phyloP scores from a whole-genome alignment of 2,329 filamentous ascomycete species.

The Diplodia scrobiculata region DNA sequence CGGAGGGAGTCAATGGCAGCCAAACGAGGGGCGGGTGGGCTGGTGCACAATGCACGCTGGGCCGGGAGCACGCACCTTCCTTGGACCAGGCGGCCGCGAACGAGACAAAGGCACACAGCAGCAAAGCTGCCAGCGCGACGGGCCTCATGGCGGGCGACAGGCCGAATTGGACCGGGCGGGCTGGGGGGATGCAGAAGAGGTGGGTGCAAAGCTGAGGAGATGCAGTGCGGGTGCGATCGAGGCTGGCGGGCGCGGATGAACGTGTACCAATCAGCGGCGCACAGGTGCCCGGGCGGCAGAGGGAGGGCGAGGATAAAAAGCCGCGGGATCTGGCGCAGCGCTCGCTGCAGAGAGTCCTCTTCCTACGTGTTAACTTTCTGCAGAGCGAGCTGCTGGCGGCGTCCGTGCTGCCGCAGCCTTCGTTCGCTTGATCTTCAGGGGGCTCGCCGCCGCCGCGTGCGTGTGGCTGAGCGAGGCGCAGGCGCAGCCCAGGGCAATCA shows the following conservation, averaged over 20 bases:
- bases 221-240: constrained; percentile 10
- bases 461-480: neutral
- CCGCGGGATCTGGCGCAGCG: neutral
- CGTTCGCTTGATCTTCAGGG: constrained; percentile 21
- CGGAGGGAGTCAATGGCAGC: neutral
- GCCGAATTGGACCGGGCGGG: neutral
- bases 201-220: constrained; percentile 33
- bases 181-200: constrained; percentile 30
- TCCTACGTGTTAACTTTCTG: neutral
- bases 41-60: constrained; percentile 1
- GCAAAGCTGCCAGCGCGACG: constrained; percentile 62
- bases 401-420: constrained; percentile 13
- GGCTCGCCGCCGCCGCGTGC: neutral
- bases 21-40: neutral
- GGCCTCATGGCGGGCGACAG: constrained; percentile 65
- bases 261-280: constrained; percentile 24
- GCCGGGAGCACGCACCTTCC: constrained; percentile 63
- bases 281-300: neutral
- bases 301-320: constrained; percentile 25
- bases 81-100: constrained; percentile 79
- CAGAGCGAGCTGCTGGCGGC: constrained; percentile 1
- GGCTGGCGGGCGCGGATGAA: constrained; percentile 1
- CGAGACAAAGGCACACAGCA: constrained; percentile 68
- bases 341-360: constrained; percentile 11
- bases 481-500: neutral